Conservation (phyloP, 805 yeast species). For the Ogataea siamensis region DNA sequence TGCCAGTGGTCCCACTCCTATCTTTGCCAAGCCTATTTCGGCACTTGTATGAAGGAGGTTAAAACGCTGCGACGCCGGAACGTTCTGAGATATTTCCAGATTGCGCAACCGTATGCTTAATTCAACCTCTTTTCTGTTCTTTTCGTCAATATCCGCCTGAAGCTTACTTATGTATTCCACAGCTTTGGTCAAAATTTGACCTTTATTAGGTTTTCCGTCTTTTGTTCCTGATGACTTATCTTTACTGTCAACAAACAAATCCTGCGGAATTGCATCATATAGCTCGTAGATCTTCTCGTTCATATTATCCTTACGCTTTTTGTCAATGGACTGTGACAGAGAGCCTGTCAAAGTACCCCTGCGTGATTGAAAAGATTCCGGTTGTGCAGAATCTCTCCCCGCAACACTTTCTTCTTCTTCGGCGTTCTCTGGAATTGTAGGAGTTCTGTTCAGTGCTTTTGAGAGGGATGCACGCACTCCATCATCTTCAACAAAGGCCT, state of each 20-base stretch:
- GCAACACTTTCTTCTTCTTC: constrained; percentile 14
- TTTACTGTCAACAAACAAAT: constrained; percentile 40
- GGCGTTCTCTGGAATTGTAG: constrained; percentile 20
- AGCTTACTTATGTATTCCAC: constrained; percentile 68
- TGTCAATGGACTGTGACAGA: constrained; percentile 33
- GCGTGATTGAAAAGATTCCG: constrained; percentile 16
- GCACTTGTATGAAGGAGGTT: constrained; percentile 70
- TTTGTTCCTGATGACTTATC: constrained; percentile 65
- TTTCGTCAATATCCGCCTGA: constrained; percentile 73
- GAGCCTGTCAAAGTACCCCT: constrained; percentile 18
- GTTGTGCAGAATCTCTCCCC: constrained; percentile 6
- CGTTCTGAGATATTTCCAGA: constrained; percentile 44
- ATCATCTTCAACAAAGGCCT: constrained; percentile 4
- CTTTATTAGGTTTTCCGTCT: constrained; percentile 84
- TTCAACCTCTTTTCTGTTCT: constrained; percentile 77
- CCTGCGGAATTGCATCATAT: constrained; percentile 33
- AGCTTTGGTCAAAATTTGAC: constrained; percentile 72
- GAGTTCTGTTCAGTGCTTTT: constrained; percentile 17
- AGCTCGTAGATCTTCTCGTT: constrained; percentile 56
- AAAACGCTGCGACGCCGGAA: constrained; percentile 38
- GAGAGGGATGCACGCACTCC: constrained; percentile 23
- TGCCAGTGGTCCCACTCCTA: constrained; percentile 81
- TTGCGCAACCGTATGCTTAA: constrained; percentile 57
- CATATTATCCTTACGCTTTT: constrained; percentile 55
- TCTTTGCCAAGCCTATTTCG: constrained; percentile 67